These are phyloP conservation scores for Dipsacomyces acuminosporus DNA, from an alignment of 371 early-diverging fungal genomes.

Conservation along the genomic window DNA sequence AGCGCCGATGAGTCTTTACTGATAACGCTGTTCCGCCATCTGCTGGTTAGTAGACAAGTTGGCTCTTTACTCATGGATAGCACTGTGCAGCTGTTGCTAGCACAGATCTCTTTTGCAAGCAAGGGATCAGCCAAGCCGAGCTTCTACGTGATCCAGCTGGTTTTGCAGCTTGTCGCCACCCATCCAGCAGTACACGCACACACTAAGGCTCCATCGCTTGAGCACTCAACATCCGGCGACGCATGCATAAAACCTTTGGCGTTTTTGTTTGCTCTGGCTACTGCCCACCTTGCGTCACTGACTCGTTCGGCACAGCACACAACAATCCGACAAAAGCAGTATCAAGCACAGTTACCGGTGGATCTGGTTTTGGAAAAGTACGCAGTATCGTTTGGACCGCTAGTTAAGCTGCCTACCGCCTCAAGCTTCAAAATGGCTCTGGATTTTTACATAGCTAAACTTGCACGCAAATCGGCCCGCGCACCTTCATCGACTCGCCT, in stretches of 20 bases:
- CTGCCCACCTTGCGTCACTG: slow-evolving; percentile 11
- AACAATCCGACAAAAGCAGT: too few species aligned
- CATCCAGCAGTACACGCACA: too few species aligned
- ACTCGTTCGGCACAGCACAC: not conserved
- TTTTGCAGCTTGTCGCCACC: not conserved
- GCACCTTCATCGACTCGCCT: too few species aligned
- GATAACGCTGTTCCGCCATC: slow-evolving; percentile 23
- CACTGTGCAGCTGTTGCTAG: slow-evolving; percentile 21
- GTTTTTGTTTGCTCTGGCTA: slow-evolving; percentile 14
- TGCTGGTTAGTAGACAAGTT: slow-evolving; percentile 12
- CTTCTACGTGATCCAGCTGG: slow-evolving; percentile 6
- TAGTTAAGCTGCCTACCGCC: not conserved
- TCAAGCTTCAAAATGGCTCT: not conserved
- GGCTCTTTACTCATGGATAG: slow-evolving; percentile 3
- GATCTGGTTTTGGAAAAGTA: not conserved
- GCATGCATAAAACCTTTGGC: slow-evolving; percentile 2
- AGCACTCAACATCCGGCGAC: not conserved
- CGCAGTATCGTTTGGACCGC: not conserved
- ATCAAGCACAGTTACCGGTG: too few species aligned
- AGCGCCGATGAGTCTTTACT: slow-evolving; percentile 29
- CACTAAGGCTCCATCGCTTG: too few species aligned
- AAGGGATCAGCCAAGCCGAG: slow-evolving; percentile 17
- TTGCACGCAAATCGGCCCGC: not conserved
- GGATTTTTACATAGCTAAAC: not conserved
- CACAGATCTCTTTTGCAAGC: slow-evolving; percentile 22